Evolutionary conservation across 2,329 filamentous ascomycete genomes (phyloP), one percentile per base, ranked within the genome.

Genomic region (Stagonosporopsis cucurbitacearum): DNA sequence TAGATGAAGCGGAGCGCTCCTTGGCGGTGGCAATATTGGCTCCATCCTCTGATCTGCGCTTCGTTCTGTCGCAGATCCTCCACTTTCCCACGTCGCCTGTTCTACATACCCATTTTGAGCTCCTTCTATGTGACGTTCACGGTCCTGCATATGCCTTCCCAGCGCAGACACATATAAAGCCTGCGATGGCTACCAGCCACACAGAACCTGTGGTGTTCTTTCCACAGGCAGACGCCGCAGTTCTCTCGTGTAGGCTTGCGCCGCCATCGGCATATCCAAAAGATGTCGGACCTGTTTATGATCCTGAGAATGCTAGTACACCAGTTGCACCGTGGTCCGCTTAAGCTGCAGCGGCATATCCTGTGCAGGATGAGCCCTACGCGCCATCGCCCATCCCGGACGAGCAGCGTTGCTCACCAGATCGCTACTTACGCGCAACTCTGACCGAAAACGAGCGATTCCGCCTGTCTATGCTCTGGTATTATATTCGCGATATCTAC

Each of bases 391-490:
- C n/a, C 4, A 45, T 45, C 17, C 42, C 42, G 12, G 12, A 35
- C 15, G 8, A 35, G 11, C 42, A 33, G n/a, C 26, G 4, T 7
- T 23, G 28, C 28, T 8, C 4, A 2, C 17, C 42, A 3, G 28
- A 45, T 23, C 42, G 42, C 19, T 45, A 45, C 28, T 20, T 45
- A 4, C 42, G 42, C 11, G 42, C 42, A 15, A 22, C 28, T n/a
- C 42, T 45, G n/a, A n/a, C 42, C 2, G 22, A 19, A 19, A 45
- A 45, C 15, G 42, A 45, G 42, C 20, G 42, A 23, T 19, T 45
- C n/a, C 42, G 42, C 12, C 19, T 45, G 17, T 45, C 42, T 13
- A 45, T 45, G 42, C 28, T 45, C 17, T 45, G 42, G 42, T 45
- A 45, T 8, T 35, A 45, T 23, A 45, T 28, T 22, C 42, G 19